Evolutionary conservation across 768 basidiomycete genomes (phyloP).

Genomic region (Piloderma croceum): DNA sequence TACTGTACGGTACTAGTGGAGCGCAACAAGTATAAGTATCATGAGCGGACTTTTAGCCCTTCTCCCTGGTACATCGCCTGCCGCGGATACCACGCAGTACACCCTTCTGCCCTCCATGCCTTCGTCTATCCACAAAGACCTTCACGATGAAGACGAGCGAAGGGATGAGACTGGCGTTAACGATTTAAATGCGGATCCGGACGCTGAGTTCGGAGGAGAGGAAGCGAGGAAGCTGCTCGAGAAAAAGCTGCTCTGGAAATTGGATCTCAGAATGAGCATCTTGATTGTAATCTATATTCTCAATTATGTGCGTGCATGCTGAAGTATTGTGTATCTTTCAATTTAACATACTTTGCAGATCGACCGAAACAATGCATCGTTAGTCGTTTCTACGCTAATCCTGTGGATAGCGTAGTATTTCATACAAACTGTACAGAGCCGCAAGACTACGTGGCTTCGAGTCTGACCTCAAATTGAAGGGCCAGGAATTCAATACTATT

Average conservation of each 20-base stretch:
- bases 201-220: conserved; percentile 45
- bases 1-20: no score
- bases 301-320: not conserved
- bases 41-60: no score
- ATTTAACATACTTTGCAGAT: conserved; percentile 35
- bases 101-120: no score
- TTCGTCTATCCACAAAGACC: no score
- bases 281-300: conserved; percentile 45
- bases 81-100: no score
- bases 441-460: conserved; percentile 71
- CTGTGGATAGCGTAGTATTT: not conserved
- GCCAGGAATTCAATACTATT: conserved; percentile 59
- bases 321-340: conserved; percentile 2
- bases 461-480: conserved; percentile 56
- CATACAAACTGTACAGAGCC: conserved; percentile 40
- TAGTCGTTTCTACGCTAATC: conserved; percentile 14
- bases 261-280: conserved; percentile 54
- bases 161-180: not conserved
- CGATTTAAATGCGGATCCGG: conserved; percentile 13
- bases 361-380: conserved; percentile 70
- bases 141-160: no score
- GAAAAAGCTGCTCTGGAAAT: conserved; percentile 46
- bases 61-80: no score
- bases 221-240: conserved; percentile 45
- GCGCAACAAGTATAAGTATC: no score